Evolutionary conservation across 1,284 basidiomycete genomes (phyloP).

Genomic region (Ceratobasidium theobromae): DNA sequence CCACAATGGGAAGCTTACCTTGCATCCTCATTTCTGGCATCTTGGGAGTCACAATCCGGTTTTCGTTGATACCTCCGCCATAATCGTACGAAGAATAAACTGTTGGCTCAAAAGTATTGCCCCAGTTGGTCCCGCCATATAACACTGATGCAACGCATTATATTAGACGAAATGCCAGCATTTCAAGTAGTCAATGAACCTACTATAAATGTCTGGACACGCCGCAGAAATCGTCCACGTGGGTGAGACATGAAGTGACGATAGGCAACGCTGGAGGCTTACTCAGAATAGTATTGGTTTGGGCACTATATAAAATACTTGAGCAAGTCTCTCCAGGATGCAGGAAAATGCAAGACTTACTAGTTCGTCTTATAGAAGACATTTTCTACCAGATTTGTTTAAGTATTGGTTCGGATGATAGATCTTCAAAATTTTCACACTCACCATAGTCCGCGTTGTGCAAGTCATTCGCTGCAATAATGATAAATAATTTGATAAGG

Average conservation of each 20-base stretch:
- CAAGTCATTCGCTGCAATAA: slow-evolving; percentile 45
- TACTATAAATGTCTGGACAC: slow-evolving; percentile 51
- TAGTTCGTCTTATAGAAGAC: slow-evolving; percentile 56
- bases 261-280: slow-evolving; percentile 34
- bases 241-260: not conserved
- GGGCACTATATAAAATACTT: slow-evolving; percentile 44
- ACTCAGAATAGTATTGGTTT: slow-evolving; percentile 55
- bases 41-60: slow-evolving; percentile 36
- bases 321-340: not conserved
- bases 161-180: too few species aligned
- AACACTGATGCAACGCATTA: slow-evolving; percentile 48
- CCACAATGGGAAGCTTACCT: not conserved
- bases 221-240: not conserved
- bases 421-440: too few species aligned
- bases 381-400: slow-evolving; percentile 45
- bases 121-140: slow-evolving; percentile 57
- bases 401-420: slow-evolving; percentile 2
- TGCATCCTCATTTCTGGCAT: slow-evolving; percentile 37
- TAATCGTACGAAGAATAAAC: slow-evolving; percentile 40
- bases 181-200: too few species aligned
- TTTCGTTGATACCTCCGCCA: slow-evolving; percentile 38
- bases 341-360: slow-evolving; percentile 40
- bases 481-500: not conserved
- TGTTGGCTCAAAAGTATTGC: slow-evolving; percentile 52
- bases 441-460: slow-evolving; percentile 51